Base-by-base conservation (phyloP, 75 land plant genomes). In the Cunninghamia lanceolata region DNA sequence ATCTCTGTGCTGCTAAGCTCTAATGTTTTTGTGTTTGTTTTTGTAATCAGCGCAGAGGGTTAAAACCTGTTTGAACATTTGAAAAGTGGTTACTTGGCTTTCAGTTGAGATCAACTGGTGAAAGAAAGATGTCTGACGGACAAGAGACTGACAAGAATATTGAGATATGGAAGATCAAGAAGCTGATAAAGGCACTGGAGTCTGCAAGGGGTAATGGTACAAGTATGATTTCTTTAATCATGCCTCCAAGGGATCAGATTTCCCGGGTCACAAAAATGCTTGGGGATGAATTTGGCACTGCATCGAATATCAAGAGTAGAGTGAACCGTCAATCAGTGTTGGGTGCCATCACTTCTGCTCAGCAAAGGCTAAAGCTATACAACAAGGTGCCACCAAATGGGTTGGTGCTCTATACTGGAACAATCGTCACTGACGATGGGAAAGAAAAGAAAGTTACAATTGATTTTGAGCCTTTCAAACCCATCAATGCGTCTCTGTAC, bases 151-250 rank as follows among this genome's bases (percentile, higher is more conserved):
- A 91, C 53, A 91, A 87, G 82, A 91, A 91, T 83, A 91, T 91
- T 83, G 91, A 91, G 78, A 91, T 91, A 85, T 91, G 92, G 92
- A 91, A 93, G 85, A 88, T 93, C 39, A 93, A 93, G 88, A 93
- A 90, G 73, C 83, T 94, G 53, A 95, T 95, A 85, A 95, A 95
- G 90, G 94, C 93, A 32, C 84, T 95, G 85, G 96, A 95, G 84
- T 79, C 94, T 73, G 96, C 94, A 43, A 84, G 96, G 53, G 96
- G 96, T 8, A 95, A 95, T 88, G 96, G 96, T 16, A 95, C 96
- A 35, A 94, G 96, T 89, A 95, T 95, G 96, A 94, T 95, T 63
- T 95, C 96, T 59, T 91, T 95, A 17, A 94, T 95, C 54, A 95
- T 95, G 96, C 94, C 95, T 13, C 96, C 96, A 7, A 90, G 93